Base-by-base conservation (phyloP, 225 moss, liverwort and hornwort genomes). In the Physcomitrium patens region DNA sequence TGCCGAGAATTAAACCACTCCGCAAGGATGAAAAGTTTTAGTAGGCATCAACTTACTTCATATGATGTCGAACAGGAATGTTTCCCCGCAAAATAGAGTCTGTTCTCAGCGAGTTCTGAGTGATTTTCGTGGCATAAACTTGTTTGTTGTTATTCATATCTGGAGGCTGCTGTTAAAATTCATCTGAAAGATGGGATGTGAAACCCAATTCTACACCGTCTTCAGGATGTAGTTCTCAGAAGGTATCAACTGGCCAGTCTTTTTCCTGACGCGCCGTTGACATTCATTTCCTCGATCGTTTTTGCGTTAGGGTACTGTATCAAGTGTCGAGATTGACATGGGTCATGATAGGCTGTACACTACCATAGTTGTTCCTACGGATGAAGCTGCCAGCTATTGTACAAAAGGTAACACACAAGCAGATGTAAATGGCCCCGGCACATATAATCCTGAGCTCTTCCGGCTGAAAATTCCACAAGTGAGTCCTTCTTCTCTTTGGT, bases 361-460 rank as follows among this genome's bases (percentile, higher is more conserved):
- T 10, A 93, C 89, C 0, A 59, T 82, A 43, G 76, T 93, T 59
- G 80, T 90, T 56, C 90, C 92, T 5, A 79, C 45, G 72, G 85
- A 89, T 76, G 89, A 93, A 85, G 91, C 91, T 37, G 86, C 91
- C 20, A 79, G 82, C 69, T 93, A 89, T 78, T 87, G 86, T 72
- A 88, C 89, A 52, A 87, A 73, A 74, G 90, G 89, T 17, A 89
- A 85, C 76, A 70, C 91, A 12, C 31, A 77, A 2, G 70, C 89
- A 24, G 77, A 71, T 75, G 72, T 83, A 17, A 86, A 86, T 76
- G 88, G 90, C 58, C 71, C 86, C 20, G 83, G 88, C 26, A 78
- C 83, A 22, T 91, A 89, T 22, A 91, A 90, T 61, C 92, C 89
- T 27, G 89, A 87, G 78, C 77, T 89, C 61, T 91, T 91, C 73